phyloP scores from a whole-genome alignment of 2,329 filamentous ascomycete species.

The Triangularia verruculosa region DNA sequence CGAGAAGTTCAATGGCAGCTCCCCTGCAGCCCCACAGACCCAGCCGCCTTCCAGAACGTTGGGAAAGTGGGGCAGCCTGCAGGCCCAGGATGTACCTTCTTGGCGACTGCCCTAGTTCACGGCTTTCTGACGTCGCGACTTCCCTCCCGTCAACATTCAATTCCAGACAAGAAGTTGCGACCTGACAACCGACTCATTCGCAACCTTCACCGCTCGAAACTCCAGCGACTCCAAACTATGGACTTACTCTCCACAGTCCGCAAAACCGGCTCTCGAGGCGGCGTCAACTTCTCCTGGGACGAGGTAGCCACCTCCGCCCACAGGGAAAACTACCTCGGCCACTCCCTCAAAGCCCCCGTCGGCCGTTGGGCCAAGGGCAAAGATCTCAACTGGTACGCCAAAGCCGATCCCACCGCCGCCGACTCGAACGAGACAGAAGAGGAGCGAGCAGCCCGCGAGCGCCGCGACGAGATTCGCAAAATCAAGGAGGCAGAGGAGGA shows the following conservation, averaged over 20 bases:
- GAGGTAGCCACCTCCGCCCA: slow-evolving; percentile 84
- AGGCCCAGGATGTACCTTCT: neutral
- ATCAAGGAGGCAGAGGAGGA: slow-evolving; percentile 93
- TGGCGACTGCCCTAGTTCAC: neutral
- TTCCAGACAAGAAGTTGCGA: neutral
- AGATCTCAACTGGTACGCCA: slow-evolving; percentile 63
- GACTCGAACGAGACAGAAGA: slow-evolving; percentile 56
- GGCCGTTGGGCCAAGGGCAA: slow-evolving; percentile 86
- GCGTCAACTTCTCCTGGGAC: slow-evolving; percentile 95
- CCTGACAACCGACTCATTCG: neutral
- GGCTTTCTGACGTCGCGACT: neutral
- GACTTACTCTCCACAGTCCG: slow-evolving; percentile 90
- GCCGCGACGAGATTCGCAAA: slow-evolving; percentile 72
- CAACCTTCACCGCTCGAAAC: neutral
- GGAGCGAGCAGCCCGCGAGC: slow-evolving; percentile 56
- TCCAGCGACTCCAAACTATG: slow-evolving; percentile 51
- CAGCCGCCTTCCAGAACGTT: neutral
- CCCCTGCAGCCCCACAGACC: neutral
- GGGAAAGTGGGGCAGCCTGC: neutral
- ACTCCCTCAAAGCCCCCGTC: slow-evolving; percentile 87
- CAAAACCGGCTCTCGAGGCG: slow-evolving; percentile 86
- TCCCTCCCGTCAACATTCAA: neutral
- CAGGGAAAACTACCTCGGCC: slow-evolving; percentile 86
- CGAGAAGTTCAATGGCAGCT: neutral
- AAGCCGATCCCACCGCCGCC: slow-evolving; percentile 47